A percentile compares a stretch with the other conserved stretches of the same genome.
These are phyloP conservation scores for Boletus rex-veris DNA, from an alignment of 768 basidiomycete species.

Conservation along the genomic window DNA sequence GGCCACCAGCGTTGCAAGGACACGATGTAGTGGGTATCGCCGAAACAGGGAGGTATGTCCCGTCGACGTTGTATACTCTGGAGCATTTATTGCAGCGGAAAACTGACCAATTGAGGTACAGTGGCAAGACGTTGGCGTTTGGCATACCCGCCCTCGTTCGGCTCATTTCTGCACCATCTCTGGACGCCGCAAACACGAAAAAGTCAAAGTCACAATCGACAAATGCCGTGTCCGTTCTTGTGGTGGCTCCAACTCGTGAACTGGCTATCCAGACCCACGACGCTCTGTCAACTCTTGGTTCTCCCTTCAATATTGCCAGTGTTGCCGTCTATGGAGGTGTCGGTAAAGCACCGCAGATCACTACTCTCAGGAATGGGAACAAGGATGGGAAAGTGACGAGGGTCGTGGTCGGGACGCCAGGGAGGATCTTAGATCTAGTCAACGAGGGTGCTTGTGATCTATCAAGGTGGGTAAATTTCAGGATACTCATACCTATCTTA, in stretches of 20 bases:
- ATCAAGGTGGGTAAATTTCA: conserved; percentile 45
- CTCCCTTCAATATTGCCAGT: conserved; percentile 68
- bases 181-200: conserved; percentile 19
- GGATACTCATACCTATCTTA: not conserved
- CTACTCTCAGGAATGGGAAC: conserved; percentile 54
- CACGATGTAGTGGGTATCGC: conserved; percentile 94
- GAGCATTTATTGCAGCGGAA: not conserved
- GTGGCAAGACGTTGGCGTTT: conserved; percentile 96
- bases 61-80: not conserved
- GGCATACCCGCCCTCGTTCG: conserved; percentile 84
- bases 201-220: conserved; percentile 28
- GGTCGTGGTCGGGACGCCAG: conserved; percentile 94
- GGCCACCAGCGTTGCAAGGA: conserved; percentile 82
- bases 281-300: conserved; percentile 69
- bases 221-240: conserved; percentile 56
- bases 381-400: conserved; percentile 53
- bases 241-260: conserved; percentile 94
- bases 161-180: conserved; percentile 43
- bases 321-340: conserved; percentile 97
- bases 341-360: conserved; percentile 78
- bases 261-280: conserved; percentile 94
- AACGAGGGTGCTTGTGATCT: conserved; percentile 84
- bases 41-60: conserved; percentile 82
- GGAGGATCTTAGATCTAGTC: conserved; percentile 88
- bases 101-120: conserved; percentile 27